A percentile compares a stretch with the other conserved stretches of the same genome.
These are phyloP conservation scores for Chloromonas sp. DNA, from an alignment of 163 green algal genomes.

Conservation along the genomic window DNA sequence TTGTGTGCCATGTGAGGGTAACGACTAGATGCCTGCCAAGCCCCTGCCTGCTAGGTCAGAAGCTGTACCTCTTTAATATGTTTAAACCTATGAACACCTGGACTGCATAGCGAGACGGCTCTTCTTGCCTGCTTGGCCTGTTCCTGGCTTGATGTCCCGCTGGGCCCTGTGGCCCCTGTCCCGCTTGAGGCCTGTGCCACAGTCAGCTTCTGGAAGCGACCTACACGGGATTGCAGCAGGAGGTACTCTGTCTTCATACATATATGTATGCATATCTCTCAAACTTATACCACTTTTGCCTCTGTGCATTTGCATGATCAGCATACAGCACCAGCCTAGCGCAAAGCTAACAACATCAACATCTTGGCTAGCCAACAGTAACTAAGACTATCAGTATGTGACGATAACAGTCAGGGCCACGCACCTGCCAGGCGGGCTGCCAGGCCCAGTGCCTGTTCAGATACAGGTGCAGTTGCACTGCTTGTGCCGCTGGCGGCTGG, in stretches of 20 bases:
- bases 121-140: not conserved
- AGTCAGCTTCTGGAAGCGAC: conserved; percentile 29
- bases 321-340: not conserved
- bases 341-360: not conserved
- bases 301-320: not conserved
- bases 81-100: not conserved
- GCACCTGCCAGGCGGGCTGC: conserved; percentile 29
- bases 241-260: not conserved
- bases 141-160: not conserved
- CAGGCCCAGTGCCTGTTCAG: conserved; percentile 4
- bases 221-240: not conserved
- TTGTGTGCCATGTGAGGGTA: no score
- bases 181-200: not conserved
- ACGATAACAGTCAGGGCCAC: not conserved
- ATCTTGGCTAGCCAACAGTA: not conserved
- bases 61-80: not conserved
- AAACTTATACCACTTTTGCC: not conserved
- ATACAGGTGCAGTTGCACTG: conserved; percentile 1
- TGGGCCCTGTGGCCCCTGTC: not conserved
- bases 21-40: not conserved
- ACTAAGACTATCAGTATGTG: not conserved
- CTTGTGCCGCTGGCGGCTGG: conserved; percentile 12
- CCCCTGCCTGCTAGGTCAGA: not conserved
- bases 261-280: not conserved
- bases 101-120: not conserved